Evolutionary conservation across 2,329 filamentous ascomycete genomes (phyloP).

Genomic region (Zymoseptoria pseudotritici): DNA sequence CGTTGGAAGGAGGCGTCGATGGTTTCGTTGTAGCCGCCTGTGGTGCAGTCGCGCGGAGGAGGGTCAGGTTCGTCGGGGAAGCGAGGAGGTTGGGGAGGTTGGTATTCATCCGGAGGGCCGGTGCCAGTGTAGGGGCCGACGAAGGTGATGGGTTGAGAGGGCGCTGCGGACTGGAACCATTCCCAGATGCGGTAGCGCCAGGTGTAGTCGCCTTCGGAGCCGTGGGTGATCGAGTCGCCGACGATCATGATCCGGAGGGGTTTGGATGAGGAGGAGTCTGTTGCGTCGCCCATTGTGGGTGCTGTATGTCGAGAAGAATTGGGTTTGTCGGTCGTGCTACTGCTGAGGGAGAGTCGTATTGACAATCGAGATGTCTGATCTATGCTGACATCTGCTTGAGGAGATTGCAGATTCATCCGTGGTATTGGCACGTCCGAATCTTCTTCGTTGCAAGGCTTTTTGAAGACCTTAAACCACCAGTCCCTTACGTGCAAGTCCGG

Average conservation of each 20-base stretch:
- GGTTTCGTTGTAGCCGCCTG: conserved; percentile 29
- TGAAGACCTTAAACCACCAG: no score
- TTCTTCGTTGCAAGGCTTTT: no score
- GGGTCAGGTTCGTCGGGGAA: conserved; percentile 6
- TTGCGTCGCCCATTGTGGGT: background rate
- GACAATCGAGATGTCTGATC: background rate
- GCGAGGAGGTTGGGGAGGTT: conserved; percentile 10
- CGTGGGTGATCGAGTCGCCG: conserved; percentile 22
- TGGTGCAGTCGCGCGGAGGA: conserved; percentile 3
- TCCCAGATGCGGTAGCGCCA: conserved; percentile 39
- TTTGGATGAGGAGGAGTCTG: background rate
- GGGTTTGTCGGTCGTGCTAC: background rate
- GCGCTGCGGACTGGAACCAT: conserved; percentile 29
- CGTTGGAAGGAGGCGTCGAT: conserved; percentile 22
- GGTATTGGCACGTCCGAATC: no score
- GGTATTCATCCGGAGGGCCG: conserved; percentile 31
- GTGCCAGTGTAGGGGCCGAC: conserved; percentile 32
- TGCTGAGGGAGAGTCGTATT: background rate
- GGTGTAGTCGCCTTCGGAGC: conserved; percentile 35
- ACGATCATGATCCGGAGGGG: conserved; percentile 13
- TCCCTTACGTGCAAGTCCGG: no score
- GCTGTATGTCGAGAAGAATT: background rate
- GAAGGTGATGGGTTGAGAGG: conserved; percentile 26
- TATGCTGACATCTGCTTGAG: background rate
- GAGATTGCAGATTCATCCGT: no score